phyloP scores from a whole-genome alignment of 2,329 filamentous ascomycete species.

The Sarocladium brachiariae region DNA sequence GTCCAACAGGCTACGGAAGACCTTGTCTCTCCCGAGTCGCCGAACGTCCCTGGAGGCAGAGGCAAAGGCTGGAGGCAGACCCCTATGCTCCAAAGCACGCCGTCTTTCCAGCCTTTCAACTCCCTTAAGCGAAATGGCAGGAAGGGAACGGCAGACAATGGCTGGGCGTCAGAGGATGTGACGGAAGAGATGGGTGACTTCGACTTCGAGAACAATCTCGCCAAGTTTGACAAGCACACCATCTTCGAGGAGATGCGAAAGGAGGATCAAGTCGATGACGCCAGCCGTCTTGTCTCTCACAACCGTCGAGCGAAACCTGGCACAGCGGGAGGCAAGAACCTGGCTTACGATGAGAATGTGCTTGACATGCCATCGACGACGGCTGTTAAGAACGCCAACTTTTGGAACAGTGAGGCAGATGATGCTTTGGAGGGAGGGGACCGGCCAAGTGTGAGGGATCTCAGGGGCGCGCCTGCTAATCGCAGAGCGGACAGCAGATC shows the following conservation, averaged over 20 bases:
- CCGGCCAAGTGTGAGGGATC: constrained; percentile 41
- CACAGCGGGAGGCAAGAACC: constrained; percentile 76
- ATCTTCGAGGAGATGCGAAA: constrained; percentile 89
- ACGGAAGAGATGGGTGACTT: constrained; percentile 94
- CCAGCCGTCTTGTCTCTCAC: constrained; percentile 83
- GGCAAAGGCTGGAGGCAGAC: constrained; percentile 55
- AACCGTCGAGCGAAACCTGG: constrained; percentile 66
- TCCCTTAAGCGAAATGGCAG: constrained; percentile 51
- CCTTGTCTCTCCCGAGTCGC: constrained; percentile 12
- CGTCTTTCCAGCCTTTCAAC: constrained; percentile 56
- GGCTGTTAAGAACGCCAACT: constrained; percentile 37
- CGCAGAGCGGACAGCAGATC: constrained; percentile 48
- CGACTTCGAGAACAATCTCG: constrained; percentile 82
- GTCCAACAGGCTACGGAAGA: constrained; percentile 16
- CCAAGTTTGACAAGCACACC: constrained; percentile 88
- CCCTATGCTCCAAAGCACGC: constrained; percentile 51
- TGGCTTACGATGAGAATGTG: constrained; percentile 89
- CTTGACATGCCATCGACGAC: constrained; percentile 52
- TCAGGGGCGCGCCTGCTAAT: constrained; percentile 42
- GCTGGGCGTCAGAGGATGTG: constrained; percentile 93
- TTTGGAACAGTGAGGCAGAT: constrained; percentile 71
- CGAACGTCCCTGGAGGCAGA: constrained; percentile 19
- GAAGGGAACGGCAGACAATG: constrained; percentile 52
- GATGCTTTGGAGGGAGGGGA: constrained; percentile 38
- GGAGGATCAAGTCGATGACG: constrained; percentile 82